Evolutionary conservation across 768 basidiomycete species (phyloP), one percentile per base, ranked within the genome.

Genomic region (Podaxis sp.): DNA sequence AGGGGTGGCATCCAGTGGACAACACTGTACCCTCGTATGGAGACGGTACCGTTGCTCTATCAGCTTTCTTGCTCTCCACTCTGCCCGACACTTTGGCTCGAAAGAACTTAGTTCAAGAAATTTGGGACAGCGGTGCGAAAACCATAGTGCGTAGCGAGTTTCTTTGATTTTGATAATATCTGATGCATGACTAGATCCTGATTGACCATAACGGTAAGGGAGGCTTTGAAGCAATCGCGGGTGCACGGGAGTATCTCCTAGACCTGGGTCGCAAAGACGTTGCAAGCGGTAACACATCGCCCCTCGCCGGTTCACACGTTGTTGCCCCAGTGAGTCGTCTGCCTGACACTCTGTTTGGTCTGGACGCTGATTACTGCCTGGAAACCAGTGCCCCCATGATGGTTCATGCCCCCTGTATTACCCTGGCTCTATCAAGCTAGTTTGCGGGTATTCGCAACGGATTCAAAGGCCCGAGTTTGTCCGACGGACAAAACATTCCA

Each of bases 81-180:
- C 75, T 94, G 16, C 75, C 86, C 4, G 84, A 81, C 1, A 70
- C 83, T 42, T 66, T 86, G 16, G 81, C 85, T 7, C 81, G 89
- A 62, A 88, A 85, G 73, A 74, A 78, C 1, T 68, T 93, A 48
- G 79, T 95, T 27, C 86, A 88, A 68, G 85, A 91, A 66, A 90
- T 98, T 80, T 98, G 95, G 95, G 82, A 90, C 50, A 93, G 92
- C 66, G 93, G 92, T 47, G 94, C 94, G 21, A 85, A 90, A 68
- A 83, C 86, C 23, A 86, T 97, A 51, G 91, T 95, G 44, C 44
- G 62, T 63, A n/a, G 27, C 61, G 38, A 28, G 44, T 51, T 57
- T 23, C 23, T 3, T 46, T 13, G 42, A 48, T 57, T 14, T 32
- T 46, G n/a, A 47, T 35, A n/a, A 57, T 25, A 40, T 50, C 14